Conservation (phyloP, 1,284 basidiomycete species). For the Boletus austroedulis region DNA sequence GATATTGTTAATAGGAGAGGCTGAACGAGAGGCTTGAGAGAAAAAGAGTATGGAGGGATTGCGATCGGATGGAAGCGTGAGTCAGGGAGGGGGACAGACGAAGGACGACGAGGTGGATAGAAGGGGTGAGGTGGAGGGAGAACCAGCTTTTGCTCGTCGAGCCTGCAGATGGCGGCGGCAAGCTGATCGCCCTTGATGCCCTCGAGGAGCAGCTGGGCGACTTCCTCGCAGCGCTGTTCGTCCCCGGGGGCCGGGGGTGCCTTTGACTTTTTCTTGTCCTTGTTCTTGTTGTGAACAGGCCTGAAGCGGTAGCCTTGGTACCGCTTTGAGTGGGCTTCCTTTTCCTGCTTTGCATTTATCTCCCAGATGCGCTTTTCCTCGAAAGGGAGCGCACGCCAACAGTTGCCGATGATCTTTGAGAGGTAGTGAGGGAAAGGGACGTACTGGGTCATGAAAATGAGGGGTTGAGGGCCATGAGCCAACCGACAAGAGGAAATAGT, state of each 20-base stretch:
- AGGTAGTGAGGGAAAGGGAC: conserved; percentile 32
- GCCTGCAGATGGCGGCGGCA: conserved; percentile 56
- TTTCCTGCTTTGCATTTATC: conserved; percentile 59
- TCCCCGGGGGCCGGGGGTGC: conserved; percentile 42
- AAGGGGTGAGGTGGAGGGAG: conserved; percentile 17
- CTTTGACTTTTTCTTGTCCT: conserved; percentile 49
- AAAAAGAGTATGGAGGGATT: conserved; percentile 44
- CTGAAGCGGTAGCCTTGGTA: conserved; percentile 72
- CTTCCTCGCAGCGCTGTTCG: conserved; percentile 50
- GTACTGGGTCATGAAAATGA: too few species aligned
- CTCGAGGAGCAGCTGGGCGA: conserved; percentile 61
- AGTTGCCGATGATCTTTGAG: conserved; percentile 71
- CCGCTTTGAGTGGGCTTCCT: conserved; percentile 58
- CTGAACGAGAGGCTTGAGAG: conserved; percentile 33
- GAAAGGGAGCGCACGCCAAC: conserved; percentile 62
- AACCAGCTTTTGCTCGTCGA: conserved; percentile 41
- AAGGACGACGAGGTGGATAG: conserved; percentile 52
- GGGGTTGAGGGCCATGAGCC: too few species aligned
- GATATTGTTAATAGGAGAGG: conserved; percentile 45
- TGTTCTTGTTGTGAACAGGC: conserved; percentile 67
- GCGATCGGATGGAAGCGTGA: conserved; percentile 39
- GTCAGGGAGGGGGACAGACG: conserved; percentile 62
- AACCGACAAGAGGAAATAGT: too few species aligned
- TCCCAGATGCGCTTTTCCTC: conserved; percentile 71
- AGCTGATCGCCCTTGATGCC: conserved; percentile 62